Evolutionary conservation across 441 rosid genomes (phyloP), one percentile per base, ranked within the genome.

Genomic region (Adansonia grandidieri): DNA sequence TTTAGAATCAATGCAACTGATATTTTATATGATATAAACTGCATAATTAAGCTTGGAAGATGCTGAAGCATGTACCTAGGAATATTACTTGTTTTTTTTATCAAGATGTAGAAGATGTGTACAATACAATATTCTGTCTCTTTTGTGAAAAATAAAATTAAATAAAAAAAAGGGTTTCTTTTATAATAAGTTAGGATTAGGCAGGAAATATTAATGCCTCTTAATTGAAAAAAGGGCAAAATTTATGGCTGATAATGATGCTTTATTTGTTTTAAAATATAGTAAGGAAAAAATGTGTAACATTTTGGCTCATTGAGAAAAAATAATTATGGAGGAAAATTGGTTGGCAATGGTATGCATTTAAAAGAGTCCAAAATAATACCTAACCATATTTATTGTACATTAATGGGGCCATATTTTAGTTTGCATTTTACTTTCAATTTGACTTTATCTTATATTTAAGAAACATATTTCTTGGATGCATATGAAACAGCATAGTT

Each of bases 51-150:
- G 32, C 63, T 54, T 53, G 62, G 75, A 54, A 72, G 50, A 56
- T 17, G 75, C 19, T 10, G 48, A 72, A 56, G 63, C 63, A 72
- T 54, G 61, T 37, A n/a, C 64, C 32, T 72, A 28, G 64, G 24
- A 72, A 72, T 72, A 54, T 72, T 54, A 37, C 13, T 32, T n/a
- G 13, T 28, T 28, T 28, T 65, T n/a, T 70, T 4, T n/a, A 9
- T 28, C 8, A 0, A 50, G 60, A 70, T 20, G 62, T 51, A 47
- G 22, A 19, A 8, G 73, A 19, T 22, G 4, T 32, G 47, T 9
- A 1, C 20, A 53, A 51, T 28, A 13, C 5, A 70, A 50, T 50
- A 50, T 50, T 22, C 5, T 6, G 0, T 48, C 13, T 42, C 7
- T n/a, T 40, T n/a, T n/a, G 6, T 8, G 1, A 44, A 44, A 67